A percentile compares a stretch with the other conserved stretches of the same genome.
Evolutionary conservation across 2,329 filamentous ascomycete genomes (phyloP).

Genomic region (Ceratocystiopsis minuta): DNA sequence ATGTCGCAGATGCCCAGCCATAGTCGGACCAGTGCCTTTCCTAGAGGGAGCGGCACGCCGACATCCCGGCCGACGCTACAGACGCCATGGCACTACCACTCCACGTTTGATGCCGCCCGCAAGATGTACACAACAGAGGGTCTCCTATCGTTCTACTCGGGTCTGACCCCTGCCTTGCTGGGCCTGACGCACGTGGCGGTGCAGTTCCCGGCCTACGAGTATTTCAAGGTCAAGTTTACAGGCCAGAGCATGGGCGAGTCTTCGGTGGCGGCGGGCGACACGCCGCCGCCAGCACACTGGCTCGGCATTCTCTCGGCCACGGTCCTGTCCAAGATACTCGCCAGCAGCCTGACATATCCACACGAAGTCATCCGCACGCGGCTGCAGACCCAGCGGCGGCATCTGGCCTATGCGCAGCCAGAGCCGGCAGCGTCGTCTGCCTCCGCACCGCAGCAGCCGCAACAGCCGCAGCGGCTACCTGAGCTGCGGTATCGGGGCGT

Average conservation of each 20-base stretch:
- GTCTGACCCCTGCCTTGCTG: slow-evolving; percentile 76
- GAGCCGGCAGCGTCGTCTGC: slow-evolving; percentile 19
- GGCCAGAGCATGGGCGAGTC: slow-evolving; percentile 71
- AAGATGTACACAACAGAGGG: slow-evolving; percentile 95
- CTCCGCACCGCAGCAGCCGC: slow-evolving; percentile 12
- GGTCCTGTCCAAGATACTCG: slow-evolving; percentile 83
- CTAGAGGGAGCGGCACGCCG: slow-evolving; percentile 30
- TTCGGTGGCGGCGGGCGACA: slow-evolving; percentile 29
- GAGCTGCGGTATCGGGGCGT: slow-evolving; percentile 53
- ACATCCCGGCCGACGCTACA: slow-evolving; percentile 37
- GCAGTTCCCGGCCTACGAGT: slow-evolving; percentile 93
- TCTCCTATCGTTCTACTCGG: slow-evolving; percentile 81
- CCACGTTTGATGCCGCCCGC: slow-evolving; percentile 74
- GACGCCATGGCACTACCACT: slow-evolving; percentile 79
- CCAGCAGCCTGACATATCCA: slow-evolving; percentile 88
- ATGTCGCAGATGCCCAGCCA: slow-evolving; percentile 63
- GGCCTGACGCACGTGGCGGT: slow-evolving; percentile 91
- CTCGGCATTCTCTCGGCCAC: slow-evolving; percentile 73
- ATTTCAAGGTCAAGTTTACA: slow-evolving; percentile 76
- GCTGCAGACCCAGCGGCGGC: slow-evolving; percentile 75
- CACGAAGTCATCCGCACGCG: slow-evolving; percentile 91
- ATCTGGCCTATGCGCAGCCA: too few relatives aligned
- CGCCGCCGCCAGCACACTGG: slow-evolving; percentile 53
- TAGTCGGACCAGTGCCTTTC: too few relatives aligned
- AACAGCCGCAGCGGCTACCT: too few relatives aligned